Percentiles rank a stretch among this genome's conserved stretches.
These are phyloP conservation scores for Cryptosporidium parvum DNA, from an alignment of 169 alveolate genomes.

Conservation along the genomic window DNA sequence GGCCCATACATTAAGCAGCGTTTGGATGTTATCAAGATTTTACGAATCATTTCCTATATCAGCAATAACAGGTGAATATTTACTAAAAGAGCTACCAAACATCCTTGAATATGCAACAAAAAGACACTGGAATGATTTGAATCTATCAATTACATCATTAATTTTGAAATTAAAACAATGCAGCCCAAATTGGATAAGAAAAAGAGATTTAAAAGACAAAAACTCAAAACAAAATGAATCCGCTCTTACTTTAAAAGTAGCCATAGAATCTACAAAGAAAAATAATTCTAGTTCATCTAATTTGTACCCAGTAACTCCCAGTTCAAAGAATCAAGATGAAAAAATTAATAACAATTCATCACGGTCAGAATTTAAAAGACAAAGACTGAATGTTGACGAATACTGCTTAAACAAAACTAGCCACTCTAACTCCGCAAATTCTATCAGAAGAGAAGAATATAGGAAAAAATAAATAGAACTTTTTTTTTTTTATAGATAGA, in stretches of 20 bases:
- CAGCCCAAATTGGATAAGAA: slow-evolving; percentile 32
- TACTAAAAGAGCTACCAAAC: slow-evolving; percentile 25
- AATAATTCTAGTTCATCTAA: not conserved
- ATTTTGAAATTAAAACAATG: slow-evolving; percentile 47
- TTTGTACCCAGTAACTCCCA: not conserved
- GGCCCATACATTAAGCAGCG: slow-evolving; percentile 51
- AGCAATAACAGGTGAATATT: slow-evolving; percentile 25
- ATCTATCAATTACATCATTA: slow-evolving; percentile 48
- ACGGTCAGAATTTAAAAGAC: slow-evolving; percentile 28
- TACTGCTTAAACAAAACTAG: not conserved
- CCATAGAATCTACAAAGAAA: slow-evolving; percentile 6
- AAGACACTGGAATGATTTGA: slow-evolving; percentile 65
- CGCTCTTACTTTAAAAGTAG: not conserved
- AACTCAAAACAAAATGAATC: not conserved
- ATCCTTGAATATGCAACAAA: slow-evolving; percentile 45
- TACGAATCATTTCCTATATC: slow-evolving; percentile 63
- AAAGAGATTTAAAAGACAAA: not conserved
- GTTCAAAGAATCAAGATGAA: not conserved
- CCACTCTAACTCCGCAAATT: not conserved
- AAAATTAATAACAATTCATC: not conserved
- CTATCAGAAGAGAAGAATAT: slow-evolving; percentile 15
- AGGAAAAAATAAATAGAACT: not conserved
- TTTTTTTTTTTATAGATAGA: not conserved
- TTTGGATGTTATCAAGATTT: slow-evolving; percentile 44
- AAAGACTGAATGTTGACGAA: slow-evolving; percentile 11